phyloP scores from a whole-genome alignment of 2,329 filamentous ascomycete species.

The Orbilia blumenaviensis region DNA sequence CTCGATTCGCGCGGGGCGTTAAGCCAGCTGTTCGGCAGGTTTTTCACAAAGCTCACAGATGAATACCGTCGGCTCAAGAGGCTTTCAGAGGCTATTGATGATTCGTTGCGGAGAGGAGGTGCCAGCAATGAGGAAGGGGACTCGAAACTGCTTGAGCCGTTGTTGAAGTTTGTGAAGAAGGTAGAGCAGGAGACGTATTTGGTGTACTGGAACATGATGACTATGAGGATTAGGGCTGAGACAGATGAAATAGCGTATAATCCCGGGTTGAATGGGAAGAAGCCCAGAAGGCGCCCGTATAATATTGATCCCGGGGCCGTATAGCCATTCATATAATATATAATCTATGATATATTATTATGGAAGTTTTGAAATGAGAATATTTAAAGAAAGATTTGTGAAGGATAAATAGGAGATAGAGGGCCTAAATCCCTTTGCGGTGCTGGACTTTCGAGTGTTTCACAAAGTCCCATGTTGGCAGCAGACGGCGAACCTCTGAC shows the following conservation, averaged over 20 bases:
- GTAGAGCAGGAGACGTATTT: not conserved
- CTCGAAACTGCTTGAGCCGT: not conserved
- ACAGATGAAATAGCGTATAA: not conserved
- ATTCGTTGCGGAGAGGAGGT: not conserved
- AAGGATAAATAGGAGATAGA: no score
- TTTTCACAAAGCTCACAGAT: not conserved
- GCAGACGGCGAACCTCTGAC: not conserved
- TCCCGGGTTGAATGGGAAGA: not conserved
- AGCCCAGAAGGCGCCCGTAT: not conserved
- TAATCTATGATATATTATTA: not conserved
- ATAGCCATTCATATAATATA: no score
- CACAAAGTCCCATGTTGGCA: conserved; percentile 6
- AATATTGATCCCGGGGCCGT: not conserved
- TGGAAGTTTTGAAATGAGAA: not conserved
- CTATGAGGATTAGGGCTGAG: not conserved
- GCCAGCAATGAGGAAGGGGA: not conserved
- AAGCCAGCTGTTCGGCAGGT: conserved; percentile 4
- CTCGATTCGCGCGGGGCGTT: not conserved
- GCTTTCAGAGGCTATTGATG: not conserved
- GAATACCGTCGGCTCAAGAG: not conserved
- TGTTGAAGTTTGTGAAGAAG: not conserved
- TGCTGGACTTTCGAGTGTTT: not conserved
- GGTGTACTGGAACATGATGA: conserved; percentile 13
- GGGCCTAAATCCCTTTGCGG: not conserved
- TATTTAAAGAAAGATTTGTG: no score